These are phyloP conservation scores for Fragaria nilgerrensis DNA, from an alignment of 306 rosid species.

Conservation along the genomic window DNA sequence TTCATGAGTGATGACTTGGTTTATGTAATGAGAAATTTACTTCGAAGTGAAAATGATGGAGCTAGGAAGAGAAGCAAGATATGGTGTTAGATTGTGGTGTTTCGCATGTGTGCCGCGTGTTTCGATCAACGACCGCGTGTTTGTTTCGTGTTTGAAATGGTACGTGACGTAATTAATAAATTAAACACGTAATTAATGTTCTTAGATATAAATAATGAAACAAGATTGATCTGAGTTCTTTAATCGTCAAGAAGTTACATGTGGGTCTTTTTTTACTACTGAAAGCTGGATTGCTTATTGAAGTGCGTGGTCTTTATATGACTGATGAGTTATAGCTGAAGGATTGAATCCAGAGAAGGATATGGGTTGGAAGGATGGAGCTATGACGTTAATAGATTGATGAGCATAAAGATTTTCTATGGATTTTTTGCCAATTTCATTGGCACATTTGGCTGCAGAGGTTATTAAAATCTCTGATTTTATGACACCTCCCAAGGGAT, in stretches of 20 bases:
- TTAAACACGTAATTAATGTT: neutral
- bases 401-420: neutral
- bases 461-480: neutral
- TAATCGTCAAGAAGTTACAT: neutral
- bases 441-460: neutral
- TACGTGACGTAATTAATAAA: neutral
- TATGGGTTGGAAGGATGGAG: neutral
- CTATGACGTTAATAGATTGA: neutral
- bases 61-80: neutral
- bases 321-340: neutral
- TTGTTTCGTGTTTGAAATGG: neutral
- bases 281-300: neutral
- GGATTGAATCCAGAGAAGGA: neutral
- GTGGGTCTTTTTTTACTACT: neutral
- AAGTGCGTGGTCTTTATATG: neutral
- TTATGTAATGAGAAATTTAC: neutral
- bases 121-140: neutral
- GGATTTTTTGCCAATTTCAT: neutral
- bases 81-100: neutral
- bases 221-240: neutral
- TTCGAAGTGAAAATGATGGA: neutral
- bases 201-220: neutral
- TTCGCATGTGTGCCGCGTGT: neutral
- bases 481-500: neutral
- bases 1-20: neutral